phyloP scores from a whole-genome alignment of 78 protist species.

The Isochrysis galbana region DNA sequence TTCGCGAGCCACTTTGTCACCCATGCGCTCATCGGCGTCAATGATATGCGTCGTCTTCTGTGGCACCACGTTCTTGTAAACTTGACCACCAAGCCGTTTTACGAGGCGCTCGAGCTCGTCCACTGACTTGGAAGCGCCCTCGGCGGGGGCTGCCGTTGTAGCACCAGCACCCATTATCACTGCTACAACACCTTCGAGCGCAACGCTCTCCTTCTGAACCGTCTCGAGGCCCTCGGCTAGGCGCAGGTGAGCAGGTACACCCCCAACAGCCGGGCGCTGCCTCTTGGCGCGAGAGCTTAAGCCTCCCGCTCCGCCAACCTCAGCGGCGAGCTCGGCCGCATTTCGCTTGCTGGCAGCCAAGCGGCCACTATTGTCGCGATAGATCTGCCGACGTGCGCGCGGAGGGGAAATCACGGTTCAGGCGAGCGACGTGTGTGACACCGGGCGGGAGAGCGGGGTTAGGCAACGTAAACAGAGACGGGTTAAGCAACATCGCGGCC shows the following conservation, averaged over 20 bases:
- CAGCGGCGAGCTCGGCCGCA: not conserved
- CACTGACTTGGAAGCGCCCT: too few relatives aligned
- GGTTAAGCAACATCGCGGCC: too few relatives aligned
- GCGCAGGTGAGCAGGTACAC: not conserved
- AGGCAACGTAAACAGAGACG: too few relatives aligned
- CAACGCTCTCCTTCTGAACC: too few relatives aligned
- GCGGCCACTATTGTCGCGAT: too few relatives aligned
- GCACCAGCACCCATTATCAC: not conserved
- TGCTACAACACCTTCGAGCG: not conserved
- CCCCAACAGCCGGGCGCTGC: not conserved
- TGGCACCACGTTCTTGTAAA: not conserved
- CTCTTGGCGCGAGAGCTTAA: not conserved
- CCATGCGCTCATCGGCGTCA: not conserved
- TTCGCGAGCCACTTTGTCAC: not conserved
- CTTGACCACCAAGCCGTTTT: not conserved
- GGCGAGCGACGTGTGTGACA: too few relatives aligned
- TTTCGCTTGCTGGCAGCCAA: too few relatives aligned
- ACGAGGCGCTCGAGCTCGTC: not conserved
- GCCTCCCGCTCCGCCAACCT: too few relatives aligned
- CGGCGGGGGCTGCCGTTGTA: not conserved
- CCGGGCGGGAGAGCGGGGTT: too few relatives aligned
- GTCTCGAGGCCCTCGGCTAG: too few relatives aligned
- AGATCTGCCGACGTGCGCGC: too few relatives aligned
- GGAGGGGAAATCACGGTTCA: too few relatives aligned
- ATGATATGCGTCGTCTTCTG: not conserved